Evolutionary conservation across 1,284 basidiomycete genomes (phyloP), one percentile per base, ranked within the genome.

Genomic region (Mycosarcoma mackinlayi): DNA sequence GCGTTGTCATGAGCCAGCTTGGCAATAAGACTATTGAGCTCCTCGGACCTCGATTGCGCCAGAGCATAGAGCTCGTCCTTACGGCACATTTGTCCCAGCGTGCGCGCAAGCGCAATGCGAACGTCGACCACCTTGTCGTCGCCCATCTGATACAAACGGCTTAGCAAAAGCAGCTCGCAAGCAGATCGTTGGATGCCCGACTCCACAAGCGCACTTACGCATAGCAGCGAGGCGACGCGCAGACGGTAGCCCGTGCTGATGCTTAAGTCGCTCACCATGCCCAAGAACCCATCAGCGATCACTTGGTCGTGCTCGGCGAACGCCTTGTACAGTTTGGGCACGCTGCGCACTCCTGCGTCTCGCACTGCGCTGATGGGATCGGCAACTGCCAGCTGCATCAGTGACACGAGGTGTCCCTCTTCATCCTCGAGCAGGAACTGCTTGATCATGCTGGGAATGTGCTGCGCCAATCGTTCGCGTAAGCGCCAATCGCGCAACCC

Each of bases 321-420:
- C 18, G 69, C 73, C 37, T 37, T 56, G 59, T 75, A 73, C 53
- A 71, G 76, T 37, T 73, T 34, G 11, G 59, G 53, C 2, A 92
- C 91, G 58, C 85, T 84, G 23, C 83, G 78, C 21, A 92, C 87
- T 3, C 90, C 92, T 19, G 89, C 88, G 73, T 92, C 91, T 50
- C 94, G 86, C 6, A 97, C 92, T 25, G 91, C 89, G 30, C 92
- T 90, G 58, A 93, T 91, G 16, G 85, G 84, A 79, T 97, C 94
- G 61, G 89, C 87, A 34, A 97, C 84, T 1, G 90, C 91, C 53
- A 86, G 85, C 65, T 86, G 84, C 75, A 93, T 85, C 56, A 91
- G 84, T 38, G 79, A 77, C 2, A 81, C 78, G n/a, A 81, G 53
- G 37, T 71, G 76, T 21, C 76, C 77, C n/a, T 80, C 77, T 33